These are phyloP conservation scores for Solanum ossicruentum DNA, from an alignment of 257 asterid species.

Conservation along the genomic window DNA sequence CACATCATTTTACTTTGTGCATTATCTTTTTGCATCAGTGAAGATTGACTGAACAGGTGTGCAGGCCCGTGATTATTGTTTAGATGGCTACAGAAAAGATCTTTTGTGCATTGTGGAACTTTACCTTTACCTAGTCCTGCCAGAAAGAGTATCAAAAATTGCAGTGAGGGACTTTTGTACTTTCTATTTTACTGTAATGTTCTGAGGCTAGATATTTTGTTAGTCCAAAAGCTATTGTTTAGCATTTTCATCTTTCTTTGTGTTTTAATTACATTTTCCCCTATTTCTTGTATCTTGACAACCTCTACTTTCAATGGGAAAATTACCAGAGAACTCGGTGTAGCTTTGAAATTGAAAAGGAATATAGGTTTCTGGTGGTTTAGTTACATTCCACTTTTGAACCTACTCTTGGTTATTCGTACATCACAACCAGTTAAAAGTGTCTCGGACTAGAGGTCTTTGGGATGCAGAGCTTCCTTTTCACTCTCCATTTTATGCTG, in stretches of 20 bases:
- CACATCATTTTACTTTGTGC: conserved; percentile 73
- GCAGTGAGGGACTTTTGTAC: background rate
- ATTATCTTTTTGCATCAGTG: conserved; percentile 79
- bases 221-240: conserved; percentile 22
- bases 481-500: background rate
- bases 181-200: conserved; percentile 1
- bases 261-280: background rate
- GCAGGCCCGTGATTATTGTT: background rate
- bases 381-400: background rate
- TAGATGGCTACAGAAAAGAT: background rate
- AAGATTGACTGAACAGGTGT: conserved; percentile 57
- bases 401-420: background rate
- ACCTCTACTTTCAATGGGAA: background rate
- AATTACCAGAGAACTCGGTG: background rate
- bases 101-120: conserved; percentile 3
- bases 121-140: background rate
- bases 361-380: background rate
- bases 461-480: background rate
- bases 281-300: background rate
- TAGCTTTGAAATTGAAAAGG: background rate
- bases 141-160: conserved; percentile 7
- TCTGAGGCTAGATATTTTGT: conserved; percentile 13
- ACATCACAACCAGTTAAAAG: background rate
- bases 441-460: background rate
- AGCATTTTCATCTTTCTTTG: conserved; percentile 9